These are phyloP conservation scores for Geranium incanum DNA, from an alignment of 441 rosid genomes.

Conservation along the genomic window DNA sequence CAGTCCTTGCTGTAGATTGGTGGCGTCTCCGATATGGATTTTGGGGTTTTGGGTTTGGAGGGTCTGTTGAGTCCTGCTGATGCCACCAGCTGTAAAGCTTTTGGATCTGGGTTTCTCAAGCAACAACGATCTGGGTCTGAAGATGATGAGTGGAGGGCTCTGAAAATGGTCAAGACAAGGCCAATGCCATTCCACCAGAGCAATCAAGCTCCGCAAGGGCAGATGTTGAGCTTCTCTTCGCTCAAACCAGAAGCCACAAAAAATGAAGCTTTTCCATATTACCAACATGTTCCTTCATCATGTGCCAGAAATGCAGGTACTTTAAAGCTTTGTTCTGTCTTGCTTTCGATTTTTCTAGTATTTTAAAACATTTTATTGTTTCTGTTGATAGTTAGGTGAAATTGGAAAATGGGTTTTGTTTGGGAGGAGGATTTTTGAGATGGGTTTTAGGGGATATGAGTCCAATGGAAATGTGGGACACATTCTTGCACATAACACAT, in stretches of 20 bases:
- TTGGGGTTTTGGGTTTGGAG: slow-evolving; percentile 42
- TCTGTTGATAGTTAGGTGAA: neutral
- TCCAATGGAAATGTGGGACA: slow-evolving; percentile 12
- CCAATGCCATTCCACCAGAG: slow-evolving; percentile 44
- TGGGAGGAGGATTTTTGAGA: slow-evolving; percentile 15
- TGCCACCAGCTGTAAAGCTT: slow-evolving; percentile 24
- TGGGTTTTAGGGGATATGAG: slow-evolving; percentile 17
- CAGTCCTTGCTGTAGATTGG: slow-evolving; percentile 23
- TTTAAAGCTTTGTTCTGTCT: neutral
- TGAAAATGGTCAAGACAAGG: slow-evolving; percentile 38
- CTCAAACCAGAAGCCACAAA: slow-evolving; percentile 33
- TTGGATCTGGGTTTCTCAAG: slow-evolving; percentile 42
- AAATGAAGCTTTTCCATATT: slow-evolving; percentile 26
- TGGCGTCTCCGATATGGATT: slow-evolving; percentile 41
- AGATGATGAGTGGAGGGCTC: slow-evolving; percentile 44
- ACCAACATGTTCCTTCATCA: slow-evolving; percentile 27
- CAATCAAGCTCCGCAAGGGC: slow-evolving; percentile 33
- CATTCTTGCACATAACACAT: slow-evolving; percentile 14
- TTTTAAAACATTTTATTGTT: neutral
- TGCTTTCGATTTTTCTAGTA: neutral
- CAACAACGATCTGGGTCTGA: slow-evolving; percentile 44
- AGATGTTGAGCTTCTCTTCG: slow-evolving; percentile 61
- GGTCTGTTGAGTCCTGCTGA: slow-evolving; percentile 32
- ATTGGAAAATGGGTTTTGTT: slow-evolving; percentile 12
- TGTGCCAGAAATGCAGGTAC: slow-evolving; percentile 43